Evolutionary conservation across 2,329 filamentous ascomycete species (phyloP), one percentile per base, ranked within the genome.

Genomic region (Neofusicoccum umdonicola): DNA sequence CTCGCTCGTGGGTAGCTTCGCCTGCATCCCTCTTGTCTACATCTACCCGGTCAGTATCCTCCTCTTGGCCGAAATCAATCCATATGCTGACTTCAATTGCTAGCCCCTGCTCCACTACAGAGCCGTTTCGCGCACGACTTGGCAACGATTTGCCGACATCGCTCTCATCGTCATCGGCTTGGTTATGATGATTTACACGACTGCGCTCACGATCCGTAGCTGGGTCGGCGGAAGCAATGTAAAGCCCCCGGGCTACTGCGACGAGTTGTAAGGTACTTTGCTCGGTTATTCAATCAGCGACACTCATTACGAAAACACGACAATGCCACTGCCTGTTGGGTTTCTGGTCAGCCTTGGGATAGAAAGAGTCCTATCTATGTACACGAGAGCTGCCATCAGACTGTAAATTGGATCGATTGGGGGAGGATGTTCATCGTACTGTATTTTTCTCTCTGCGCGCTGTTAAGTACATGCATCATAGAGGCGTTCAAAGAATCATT

Each of bases 11-110:
- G 95, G 95, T 69, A 97, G 93, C 78, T 99, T 99, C 82, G 95
- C 95, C 67, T 99, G 95, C 76, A 95, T 99, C 71, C 95, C 95
- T 50, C 82, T 99, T 65, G 95, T 98, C 67, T 98, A 96, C 74
- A 96, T 99, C 62, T 99, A 99, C 76, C 96, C 95, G 69, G 93
- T 97, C 85, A 85, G 92, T 87, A 44, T 42, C 27, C 6, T 65
- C 15, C 31, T 13, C 17, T 17, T 22, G 56, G 62, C 31, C 22
- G 6, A 11, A 60, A 47, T 52, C 61, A 19, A 44, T 62, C 62
- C 2, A 6, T 11, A 63, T 5, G 50, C 76, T 83, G 68, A 83
- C 73, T 52, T 71, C 27, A 47, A 35, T 13, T 7, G 2, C 64
- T 70, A 97, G 92, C 94, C 95, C 50, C 83, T 99, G 77, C 87